Base-by-base conservation (phyloP, 2,329 filamentous ascomycete species). In the Cryphonectria radicalis region DNA sequence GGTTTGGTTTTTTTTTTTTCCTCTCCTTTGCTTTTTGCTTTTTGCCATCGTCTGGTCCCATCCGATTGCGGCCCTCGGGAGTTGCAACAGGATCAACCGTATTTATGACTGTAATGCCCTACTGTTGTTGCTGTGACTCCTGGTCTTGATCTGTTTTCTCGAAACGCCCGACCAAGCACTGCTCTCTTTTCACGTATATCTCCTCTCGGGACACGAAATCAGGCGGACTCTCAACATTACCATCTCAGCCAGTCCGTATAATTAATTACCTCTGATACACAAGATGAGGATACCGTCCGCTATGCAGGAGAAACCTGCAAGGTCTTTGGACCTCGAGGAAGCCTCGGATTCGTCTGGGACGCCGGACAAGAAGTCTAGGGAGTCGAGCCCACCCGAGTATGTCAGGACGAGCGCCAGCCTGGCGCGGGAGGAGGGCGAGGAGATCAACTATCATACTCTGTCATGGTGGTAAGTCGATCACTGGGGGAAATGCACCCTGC, bases 381-480 rank as follows among this genome's bases (percentile, higher is more conserved):
- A 46, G 2, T 66, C 55, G 40, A 66, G 46, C 22, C 55, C 65
- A 43, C 69, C 69, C 17, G 71, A 71, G 6, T 66, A 73, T 42
- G 53, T 37, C 46, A 67, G 63, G 63, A 71, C 69, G 19, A 46
- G 63, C n/a, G 63, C 63, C 6, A 73, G 71, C 63, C 62, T 73
- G n/a, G 68, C 62, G 53, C 71, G 70, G 35, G 71, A 69, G n/a
- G 71, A 73, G 53, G 66, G 69, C 35, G 66, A 67, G 53, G 69
- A 71, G 69, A 71, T 73, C 53, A 68, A 71, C 46, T 70, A 69
- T 53, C 70, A 70, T 13, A 70, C 71, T 3, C 40, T 73, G 13
- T 63, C 71, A 25, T 73, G 71, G 71, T 73, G 71, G 70, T 72
- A 69, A 70, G 70, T 72, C 32, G 17, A 19, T 14, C 22, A 40